Evolutionary conservation across 2,329 filamentous ascomycete genomes (phyloP), one percentile per base, ranked within the genome.

Genomic region (Fusarium nurragi): DNA sequence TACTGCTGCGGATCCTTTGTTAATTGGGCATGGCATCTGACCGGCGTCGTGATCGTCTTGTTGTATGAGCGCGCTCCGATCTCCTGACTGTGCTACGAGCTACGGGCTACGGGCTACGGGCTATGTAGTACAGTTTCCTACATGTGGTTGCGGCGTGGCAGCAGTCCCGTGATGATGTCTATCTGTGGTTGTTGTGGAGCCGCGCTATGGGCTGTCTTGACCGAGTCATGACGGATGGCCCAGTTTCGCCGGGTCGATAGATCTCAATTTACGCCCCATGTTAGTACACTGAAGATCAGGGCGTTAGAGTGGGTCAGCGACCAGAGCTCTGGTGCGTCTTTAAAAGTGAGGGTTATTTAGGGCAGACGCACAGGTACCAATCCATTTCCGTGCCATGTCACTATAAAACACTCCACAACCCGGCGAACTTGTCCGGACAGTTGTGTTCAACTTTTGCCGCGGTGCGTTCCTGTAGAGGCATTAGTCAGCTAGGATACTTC

Each of bases 151-250:
- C 43, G 44, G 44, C 40, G 28, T 32, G 43, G 52, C 57, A 21
- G 45, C 21, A 50, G 43, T 70, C 69, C 69, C 69, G 69, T 71
- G 69, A 71, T 71, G 41, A 44, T 55, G 28, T 22, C 23, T 28
- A 30, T 38, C 65, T 71, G 69, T 71, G 69, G 67, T 60, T 56
- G 58, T 45, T 47, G 59, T 58, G 61, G 62, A 51, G 45, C 39
- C 43, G 22, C n/a, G 16, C 36, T 38, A 32, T 54, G 51, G 13
- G 16, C 13, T 46, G 28, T 30, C 6, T 36, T 28, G 37, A 59
- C n/a, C 25, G 26, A 52, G 39, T 23, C 7, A 50, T 50, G 44
- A 51, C 36, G 39, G 38, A 43, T 37, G 22, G 45, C 21, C 49
- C 23, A 50, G 49, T 22, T 21, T 43, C 16, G 21, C 37, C 39